These are phyloP conservation scores for Phytopythium litorale DNA, from an alignment of 352 stramenopile genomes.

Conservation along the genomic window DNA sequence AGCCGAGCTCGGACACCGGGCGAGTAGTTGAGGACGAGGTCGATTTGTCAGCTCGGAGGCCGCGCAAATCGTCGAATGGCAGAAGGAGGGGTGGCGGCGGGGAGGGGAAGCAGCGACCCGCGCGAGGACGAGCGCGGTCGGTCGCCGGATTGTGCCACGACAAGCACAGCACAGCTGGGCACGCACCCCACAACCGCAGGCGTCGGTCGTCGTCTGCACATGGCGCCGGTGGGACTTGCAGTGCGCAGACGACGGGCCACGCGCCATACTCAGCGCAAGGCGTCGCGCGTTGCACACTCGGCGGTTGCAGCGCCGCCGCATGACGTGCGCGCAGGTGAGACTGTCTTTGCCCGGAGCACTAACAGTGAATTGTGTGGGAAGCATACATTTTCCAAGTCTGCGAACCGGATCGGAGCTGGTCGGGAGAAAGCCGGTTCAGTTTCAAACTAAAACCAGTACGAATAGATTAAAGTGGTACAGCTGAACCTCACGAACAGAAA, in stretches of 20 bases:
- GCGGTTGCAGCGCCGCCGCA: neutral
- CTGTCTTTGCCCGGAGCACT: neutral
- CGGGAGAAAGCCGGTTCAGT: neutral
- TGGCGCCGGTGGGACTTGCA: neutral
- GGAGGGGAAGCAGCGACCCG: neutral
- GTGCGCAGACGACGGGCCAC: neutral
- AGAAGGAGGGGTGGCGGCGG: neutral
- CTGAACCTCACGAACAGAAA: too few relatives aligned
- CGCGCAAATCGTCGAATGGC: slow-evolving; percentile 9
- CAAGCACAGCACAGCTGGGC: neutral
- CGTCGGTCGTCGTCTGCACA: neutral
- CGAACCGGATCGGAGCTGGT: neutral
- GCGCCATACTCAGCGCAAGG: neutral
- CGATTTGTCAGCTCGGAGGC: neutral
- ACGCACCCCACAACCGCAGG: neutral
- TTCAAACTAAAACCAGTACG: too few relatives aligned
- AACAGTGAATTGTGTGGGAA: neutral
- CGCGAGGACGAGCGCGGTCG: neutral
- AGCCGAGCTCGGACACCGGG: neutral
- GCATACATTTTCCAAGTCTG: neutral
- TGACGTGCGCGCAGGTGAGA: neutral
- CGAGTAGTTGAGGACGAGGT: neutral
- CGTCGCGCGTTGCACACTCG: neutral
- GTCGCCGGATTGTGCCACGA: neutral
- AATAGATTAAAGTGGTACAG: too few relatives aligned